Evolutionary conservation across 139 green algal species (phyloP).

Genomic region (Tetradesmus obliquus): DNA sequence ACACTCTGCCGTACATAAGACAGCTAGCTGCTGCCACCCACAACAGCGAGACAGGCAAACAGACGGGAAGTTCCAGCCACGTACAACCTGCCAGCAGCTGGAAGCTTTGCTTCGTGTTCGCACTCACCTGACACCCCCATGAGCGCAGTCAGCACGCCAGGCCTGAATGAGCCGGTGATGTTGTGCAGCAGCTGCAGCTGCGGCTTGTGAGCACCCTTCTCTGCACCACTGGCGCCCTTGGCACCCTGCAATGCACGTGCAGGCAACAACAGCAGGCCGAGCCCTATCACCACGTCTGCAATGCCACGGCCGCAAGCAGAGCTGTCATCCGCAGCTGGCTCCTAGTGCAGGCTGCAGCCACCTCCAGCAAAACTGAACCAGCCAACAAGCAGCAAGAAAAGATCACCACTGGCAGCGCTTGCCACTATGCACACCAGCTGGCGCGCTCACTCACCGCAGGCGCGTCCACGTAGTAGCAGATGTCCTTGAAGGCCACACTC

Average conservation of each 20-base stretch:
- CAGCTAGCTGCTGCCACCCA: too few relatives aligned
- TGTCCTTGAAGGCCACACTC: conserved; percentile 61
- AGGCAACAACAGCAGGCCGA: not conserved
- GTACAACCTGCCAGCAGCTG: too few relatives aligned
- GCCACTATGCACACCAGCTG: too few relatives aligned
- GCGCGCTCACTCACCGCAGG: conserved; percentile 33
- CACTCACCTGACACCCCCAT: conserved; percentile 73
- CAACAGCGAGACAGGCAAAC: too few relatives aligned
- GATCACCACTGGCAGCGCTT: too few relatives aligned
- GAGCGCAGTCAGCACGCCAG: conserved; percentile 56
- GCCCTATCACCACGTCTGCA: too few relatives aligned
- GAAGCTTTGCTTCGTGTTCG: not conserved
- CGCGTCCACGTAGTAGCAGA: conserved; percentile 65
- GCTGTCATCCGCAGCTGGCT: too few relatives aligned
- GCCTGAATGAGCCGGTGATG: conserved; percentile 52
- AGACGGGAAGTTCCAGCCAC: too few relatives aligned
- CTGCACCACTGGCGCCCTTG: not conserved
- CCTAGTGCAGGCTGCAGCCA: not conserved
- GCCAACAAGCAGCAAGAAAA: too few relatives aligned
- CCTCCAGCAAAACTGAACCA: too few relatives aligned
- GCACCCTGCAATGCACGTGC: not conserved
- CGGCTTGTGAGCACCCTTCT: not conserved
- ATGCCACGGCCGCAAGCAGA: too few relatives aligned
- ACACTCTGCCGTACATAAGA: too few relatives aligned
- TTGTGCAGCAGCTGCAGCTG: conserved; percentile 61